Conservation (phyloP, 352 stramenopile species). For the Phytopythium chamaehyphon region DNA sequence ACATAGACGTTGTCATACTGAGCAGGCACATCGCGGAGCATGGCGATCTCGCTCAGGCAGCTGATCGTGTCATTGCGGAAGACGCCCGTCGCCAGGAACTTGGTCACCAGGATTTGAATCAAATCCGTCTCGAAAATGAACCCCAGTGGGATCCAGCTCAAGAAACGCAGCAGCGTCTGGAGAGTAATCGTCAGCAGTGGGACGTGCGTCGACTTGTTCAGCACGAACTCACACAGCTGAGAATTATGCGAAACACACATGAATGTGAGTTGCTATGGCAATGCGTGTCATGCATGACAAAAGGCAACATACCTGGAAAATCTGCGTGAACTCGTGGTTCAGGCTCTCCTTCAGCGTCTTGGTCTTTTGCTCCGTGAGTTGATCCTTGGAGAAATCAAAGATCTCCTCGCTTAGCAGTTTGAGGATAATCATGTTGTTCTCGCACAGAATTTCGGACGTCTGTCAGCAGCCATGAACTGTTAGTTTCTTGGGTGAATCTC, state of each 20-base stretch:
- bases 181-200: constrained; percentile 95
- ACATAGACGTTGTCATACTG: constrained; percentile 95
- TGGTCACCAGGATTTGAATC: constrained; percentile 94
- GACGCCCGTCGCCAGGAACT: constrained; percentile 92
- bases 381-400: constrained; percentile 99
- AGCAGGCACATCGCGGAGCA: constrained; percentile 87
- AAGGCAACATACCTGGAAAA: constrained; percentile 92
- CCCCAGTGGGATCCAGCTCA: constrained; percentile 97
- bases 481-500: neutral
- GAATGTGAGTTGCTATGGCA: neutral
- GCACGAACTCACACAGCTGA: constrained; percentile 97
- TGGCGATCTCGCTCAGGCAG: constrained; percentile 98
- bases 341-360: constrained; percentile 98
- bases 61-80: constrained; percentile 98
- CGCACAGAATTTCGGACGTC: constrained; percentile 96
- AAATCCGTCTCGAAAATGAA: constrained; percentile 99
- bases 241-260: neutral
- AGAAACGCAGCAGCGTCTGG: constrained; percentile 96
- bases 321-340: constrained; percentile 97
- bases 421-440: constrained; percentile 99
- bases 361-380: constrained; percentile 98
- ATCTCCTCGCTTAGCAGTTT: constrained; percentile 98
- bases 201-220: constrained; percentile 92
- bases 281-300: too few relatives aligned
- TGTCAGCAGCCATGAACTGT: constrained; percentile 29